Evolutionary conservation across 2,329 filamentous ascomycete genomes (phyloP), one percentile per base, ranked within the genome.

Genomic region (Alternaria arborescens): DNA sequence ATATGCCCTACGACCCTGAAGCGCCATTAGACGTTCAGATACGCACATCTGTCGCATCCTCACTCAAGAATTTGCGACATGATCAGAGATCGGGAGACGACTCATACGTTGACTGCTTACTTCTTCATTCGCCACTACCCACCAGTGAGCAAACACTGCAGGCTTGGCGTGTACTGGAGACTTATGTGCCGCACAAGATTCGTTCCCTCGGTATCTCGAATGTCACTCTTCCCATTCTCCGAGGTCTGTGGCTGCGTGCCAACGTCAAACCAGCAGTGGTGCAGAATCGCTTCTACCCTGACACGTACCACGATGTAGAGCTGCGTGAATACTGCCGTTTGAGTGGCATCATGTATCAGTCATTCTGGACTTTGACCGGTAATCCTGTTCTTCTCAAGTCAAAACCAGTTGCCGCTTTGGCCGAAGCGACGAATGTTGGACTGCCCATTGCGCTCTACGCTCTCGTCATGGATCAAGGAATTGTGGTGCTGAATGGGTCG

Each of bases 201-300:
- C 87, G 87, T 41, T 83, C 87, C 30, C 81, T 95, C 8, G 92
- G 92, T 41, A 89, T 95, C 56, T 93, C 90, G 55, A 95, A 95
- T 76, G 85, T 86, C n/a, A 80, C 82, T n/a, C 78, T 90, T 2
- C 74, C 82, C 0, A 77, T 87, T 2, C 82, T 95, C 0, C 74
- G 84, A 53, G 77, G 79, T 5, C 78, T 93, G 1, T 82, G 83
- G 60, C 71, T 81, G 4, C 69, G 79, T 18, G 80, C 81, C 4
- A 78, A 69, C 0, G 72, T 87, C 67, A 86, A 84, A 65, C 87
- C 86, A 0, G 82, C 85, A 1, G 84, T 93, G 2, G 88, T 94
- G 5, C 92, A 95, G 79, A 94, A 95, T 71, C 85, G 90, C 2
- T 92, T 95, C 78, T 86, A 89, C 71, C 77, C 80, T 2, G 78